Conservation (phyloP, 192 early-diverging fungal genomes). For the Diversispora epigaea region DNA sequence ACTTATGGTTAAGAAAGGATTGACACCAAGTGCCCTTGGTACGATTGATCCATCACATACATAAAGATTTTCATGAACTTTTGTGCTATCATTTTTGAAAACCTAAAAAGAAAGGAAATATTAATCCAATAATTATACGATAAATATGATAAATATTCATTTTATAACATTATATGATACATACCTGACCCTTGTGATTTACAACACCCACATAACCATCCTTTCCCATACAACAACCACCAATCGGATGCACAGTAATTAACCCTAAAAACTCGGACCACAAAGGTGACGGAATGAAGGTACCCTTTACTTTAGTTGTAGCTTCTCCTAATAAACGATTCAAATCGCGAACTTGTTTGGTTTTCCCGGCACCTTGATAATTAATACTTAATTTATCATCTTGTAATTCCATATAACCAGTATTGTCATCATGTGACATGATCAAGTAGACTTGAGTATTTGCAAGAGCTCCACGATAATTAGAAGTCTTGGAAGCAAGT, state of each 20-base stretch:
- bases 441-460: conserved; percentile 50
- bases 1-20: conserved; percentile 53
- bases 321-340: conserved; percentile 35
- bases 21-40: conserved; percentile 49
- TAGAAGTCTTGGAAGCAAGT: conserved; percentile 32
- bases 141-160: background rate
- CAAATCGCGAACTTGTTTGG: conserved; percentile 34
- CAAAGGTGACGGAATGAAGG: conserved; percentile 43
- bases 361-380: conserved; percentile 39
- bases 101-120: conserved; percentile 19
- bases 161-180: background rate
- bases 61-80: conserved; percentile 50
- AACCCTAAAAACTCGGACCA: conserved; percentile 36
- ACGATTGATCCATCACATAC: conserved; percentile 50
- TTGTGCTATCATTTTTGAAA: conserved; percentile 37
- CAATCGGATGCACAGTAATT: conserved; percentile 51
- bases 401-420: conserved; percentile 38
- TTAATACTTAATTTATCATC: conserved; percentile 41
- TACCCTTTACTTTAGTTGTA: conserved; percentile 34
- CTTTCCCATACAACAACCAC: conserved; percentile 45
- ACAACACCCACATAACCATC: conserved; percentile 41
- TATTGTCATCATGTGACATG: conserved; percentile 52
- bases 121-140: background rate
- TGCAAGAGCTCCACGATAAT: conserved; percentile 41
- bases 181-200: conserved; percentile 51